Percentiles rank a stretch among this genome's conserved stretches.
Evolutionary conservation across 305 asterid genomes (phyloP).

Genomic region (Plantago rigida): DNA sequence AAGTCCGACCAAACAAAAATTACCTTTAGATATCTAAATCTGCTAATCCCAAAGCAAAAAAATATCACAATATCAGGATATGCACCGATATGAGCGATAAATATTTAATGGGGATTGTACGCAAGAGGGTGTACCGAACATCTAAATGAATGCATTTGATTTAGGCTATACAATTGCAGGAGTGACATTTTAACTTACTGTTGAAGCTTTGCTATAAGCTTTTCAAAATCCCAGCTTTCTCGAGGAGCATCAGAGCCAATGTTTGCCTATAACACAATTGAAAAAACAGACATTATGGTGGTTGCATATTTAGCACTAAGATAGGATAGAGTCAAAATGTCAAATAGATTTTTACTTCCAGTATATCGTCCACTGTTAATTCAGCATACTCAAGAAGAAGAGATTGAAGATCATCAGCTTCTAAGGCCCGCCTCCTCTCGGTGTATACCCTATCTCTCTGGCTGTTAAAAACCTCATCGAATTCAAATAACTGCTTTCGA

Average conservation of each 20-base stretch:
- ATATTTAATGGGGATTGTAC: background rate
- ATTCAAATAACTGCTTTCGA: constrained; percentile 85
- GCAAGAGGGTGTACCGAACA: constrained; percentile 1
- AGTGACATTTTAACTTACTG: constrained; percentile 51
- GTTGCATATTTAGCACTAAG: constrained; percentile 24
- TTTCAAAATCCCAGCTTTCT: constrained; percentile 89
- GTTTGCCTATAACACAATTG: constrained; percentile 58
- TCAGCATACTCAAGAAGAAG: constrained; percentile 94
- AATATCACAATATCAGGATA: background rate
- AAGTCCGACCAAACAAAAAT: background rate
- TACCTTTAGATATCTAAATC: background rate
- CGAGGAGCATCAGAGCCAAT: constrained; percentile 71
- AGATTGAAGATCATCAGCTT: constrained; percentile 76
- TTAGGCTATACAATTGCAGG: constrained; percentile 17
- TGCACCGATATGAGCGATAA: background rate
- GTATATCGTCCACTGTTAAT: constrained; percentile 91
- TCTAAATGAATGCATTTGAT: constrained; percentile 16
- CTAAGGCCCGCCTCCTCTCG: constrained; percentile 90
- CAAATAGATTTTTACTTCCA: constrained; percentile 46
- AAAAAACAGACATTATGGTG: constrained; percentile 12
- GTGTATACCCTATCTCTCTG: constrained; percentile 93
- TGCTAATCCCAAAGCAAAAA: background rate
- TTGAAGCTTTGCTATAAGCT: constrained; percentile 74
- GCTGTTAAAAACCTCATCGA: constrained; percentile 93
- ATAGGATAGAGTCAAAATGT: constrained; percentile 20